Conservation (phyloP, 805 yeast genomes). For the Sugiyamaella qingdaonensis region DNA sequence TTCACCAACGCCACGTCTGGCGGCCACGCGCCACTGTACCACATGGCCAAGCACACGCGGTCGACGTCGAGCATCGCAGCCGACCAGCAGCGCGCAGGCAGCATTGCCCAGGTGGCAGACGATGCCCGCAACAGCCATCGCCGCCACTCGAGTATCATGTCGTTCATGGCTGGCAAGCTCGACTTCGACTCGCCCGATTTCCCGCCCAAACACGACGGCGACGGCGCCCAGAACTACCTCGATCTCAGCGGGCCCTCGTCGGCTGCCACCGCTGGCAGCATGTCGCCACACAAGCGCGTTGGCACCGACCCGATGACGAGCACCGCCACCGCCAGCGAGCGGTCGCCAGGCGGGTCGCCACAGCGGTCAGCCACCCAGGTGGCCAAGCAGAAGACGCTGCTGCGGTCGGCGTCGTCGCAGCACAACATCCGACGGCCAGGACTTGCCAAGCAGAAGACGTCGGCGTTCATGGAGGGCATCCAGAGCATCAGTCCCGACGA, state of each 20-base stretch:
- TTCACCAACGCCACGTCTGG: background rate
- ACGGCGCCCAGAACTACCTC: constrained; percentile 1
- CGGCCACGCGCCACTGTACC: constrained; percentile 7
- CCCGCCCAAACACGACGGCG: background rate
- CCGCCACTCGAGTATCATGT: constrained; percentile 23
- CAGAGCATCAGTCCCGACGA: constrained; percentile 68
- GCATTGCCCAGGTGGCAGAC: constrained; percentile 1
- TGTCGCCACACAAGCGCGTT: background rate
- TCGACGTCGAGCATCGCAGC: constrained; percentile 17
- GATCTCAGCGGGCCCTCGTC: background rate
- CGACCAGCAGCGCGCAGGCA: background rate
- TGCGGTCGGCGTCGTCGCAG: constrained; percentile 39
- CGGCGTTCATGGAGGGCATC: constrained; percentile 69
- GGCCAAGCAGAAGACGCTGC: background rate
- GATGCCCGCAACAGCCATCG: constrained; percentile 15
- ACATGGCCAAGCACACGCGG: constrained; percentile 14
- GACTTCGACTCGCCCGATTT: background rate
- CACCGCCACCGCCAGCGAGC: background rate
- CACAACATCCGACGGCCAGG: constrained; percentile 32
- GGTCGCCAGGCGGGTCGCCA: constrained; percentile 1
- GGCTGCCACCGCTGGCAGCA: background rate
- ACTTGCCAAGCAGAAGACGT: constrained; percentile 34
- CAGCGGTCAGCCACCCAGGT: constrained; percentile 6
- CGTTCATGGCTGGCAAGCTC: constrained; percentile 7
- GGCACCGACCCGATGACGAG: constrained; percentile 3